Percentiles rank a stretch among this genome's conserved stretches.
Conservation (phyloP, 192 early-diverging fungal species). For the Coemansia sp. region DNA sequence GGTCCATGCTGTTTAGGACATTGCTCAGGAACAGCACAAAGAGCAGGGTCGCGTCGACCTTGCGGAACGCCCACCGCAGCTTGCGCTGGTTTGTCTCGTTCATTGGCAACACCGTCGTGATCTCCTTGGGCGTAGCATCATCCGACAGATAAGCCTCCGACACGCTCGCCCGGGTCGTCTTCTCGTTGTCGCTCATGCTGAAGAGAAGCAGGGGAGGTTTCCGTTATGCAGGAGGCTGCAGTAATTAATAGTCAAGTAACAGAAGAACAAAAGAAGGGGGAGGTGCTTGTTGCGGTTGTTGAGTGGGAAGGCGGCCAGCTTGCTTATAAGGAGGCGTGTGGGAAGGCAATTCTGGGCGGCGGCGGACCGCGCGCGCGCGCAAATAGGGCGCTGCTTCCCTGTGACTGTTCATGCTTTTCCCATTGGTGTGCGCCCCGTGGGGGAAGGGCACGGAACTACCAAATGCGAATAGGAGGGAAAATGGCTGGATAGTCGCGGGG, state of each 20-base stretch:
- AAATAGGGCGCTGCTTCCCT: too few species aligned
- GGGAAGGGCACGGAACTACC: too few species aligned
- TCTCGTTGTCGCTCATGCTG: constrained; percentile 3
- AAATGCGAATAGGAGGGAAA: too few species aligned
- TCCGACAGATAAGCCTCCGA: constrained; percentile 1
- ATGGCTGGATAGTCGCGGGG: too few species aligned
- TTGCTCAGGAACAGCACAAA: constrained; percentile 35
- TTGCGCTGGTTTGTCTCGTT: too few species aligned
- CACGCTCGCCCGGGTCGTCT: background rate
- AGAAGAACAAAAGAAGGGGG: background rate
- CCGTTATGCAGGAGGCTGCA: background rate
- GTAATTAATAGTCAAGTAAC: background rate
- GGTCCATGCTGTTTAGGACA: constrained; percentile 43
- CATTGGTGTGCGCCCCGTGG: too few species aligned
- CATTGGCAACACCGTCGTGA: background rate
- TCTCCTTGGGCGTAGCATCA: constrained; percentile 4
- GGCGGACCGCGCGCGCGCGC: too few species aligned
- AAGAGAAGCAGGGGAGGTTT: too few species aligned
- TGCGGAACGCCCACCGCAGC: constrained; percentile 38
- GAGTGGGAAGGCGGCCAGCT: too few species aligned
- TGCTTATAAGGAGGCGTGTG: too few species aligned
- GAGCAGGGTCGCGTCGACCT: constrained; percentile 32
- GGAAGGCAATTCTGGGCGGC: too few species aligned
- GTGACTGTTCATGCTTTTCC: too few species aligned
- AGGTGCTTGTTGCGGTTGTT: background rate